Percentiles rank a stretch among this genome's conserved stretches.
Evolutionary conservation across 73 alveolate genomes (phyloP).

Genomic region (Urostyla sp.): DNA sequence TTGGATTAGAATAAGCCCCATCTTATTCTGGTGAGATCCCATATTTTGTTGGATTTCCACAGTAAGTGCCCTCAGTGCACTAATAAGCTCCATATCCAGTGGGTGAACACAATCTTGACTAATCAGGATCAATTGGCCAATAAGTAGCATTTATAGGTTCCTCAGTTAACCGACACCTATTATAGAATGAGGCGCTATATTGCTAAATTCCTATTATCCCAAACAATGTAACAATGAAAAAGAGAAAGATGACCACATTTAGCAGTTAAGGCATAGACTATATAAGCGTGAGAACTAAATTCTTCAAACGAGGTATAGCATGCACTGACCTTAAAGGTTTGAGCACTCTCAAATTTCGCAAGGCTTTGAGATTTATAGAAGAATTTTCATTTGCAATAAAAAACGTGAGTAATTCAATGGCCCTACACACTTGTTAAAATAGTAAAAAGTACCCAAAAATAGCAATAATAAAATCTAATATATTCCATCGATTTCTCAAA

Average conservation of each 20-base stretch:
- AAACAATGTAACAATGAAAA: slow-evolving; percentile 68
- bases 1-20: slow-evolving; percentile 12
- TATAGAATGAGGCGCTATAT: slow-evolving; percentile 65
- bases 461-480: slow-evolving; percentile 13
- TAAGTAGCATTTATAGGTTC: background rate
- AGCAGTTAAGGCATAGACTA: slow-evolving; percentile 71
- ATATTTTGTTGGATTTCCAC: slow-evolving; percentile 33
- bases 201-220: slow-evolving; percentile 79
- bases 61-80: slow-evolving; percentile 23
- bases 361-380: slow-evolving; percentile 53
- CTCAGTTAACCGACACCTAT: slow-evolving; percentile 64
- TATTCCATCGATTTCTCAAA: slow-evolving; percentile 79
- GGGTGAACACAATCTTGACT: slow-evolving; percentile 28
- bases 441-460: background rate
- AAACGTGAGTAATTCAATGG: slow-evolving; percentile 16
- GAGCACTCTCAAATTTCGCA: slow-evolving; percentile 72
- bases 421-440: slow-evolving; percentile 39
- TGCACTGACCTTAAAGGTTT: slow-evolving; percentile 75
- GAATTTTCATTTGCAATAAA: no score
- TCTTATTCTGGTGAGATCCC: slow-evolving; percentile 4
- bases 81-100: slow-evolving; percentile 23
- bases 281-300: slow-evolving; percentile 64
- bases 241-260: slow-evolving; percentile 64
- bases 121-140: slow-evolving; percentile 48
- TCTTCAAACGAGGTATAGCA: slow-evolving; percentile 75